These are phyloP conservation scores for Metschnikowia anglica DNA, from an alignment of 805 yeast species.

Conservation along the genomic window DNA sequence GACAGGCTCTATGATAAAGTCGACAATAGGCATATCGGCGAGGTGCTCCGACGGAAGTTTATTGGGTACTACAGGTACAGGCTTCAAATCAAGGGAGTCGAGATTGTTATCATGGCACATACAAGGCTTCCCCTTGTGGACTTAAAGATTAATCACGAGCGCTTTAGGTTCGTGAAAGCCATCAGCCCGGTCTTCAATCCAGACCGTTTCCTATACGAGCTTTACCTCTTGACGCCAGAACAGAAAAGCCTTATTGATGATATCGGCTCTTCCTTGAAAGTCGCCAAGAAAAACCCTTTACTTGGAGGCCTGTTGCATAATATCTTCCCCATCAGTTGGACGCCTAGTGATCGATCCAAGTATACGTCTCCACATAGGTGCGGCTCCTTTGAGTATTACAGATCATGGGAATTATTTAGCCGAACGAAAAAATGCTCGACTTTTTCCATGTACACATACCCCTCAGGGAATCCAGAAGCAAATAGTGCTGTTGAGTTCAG, in stretches of 20 bases:
- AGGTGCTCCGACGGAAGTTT: slow-evolving; percentile 10
- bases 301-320: slow-evolving; percentile 8
- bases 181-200: background rate
- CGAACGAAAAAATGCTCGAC: slow-evolving; percentile 12
- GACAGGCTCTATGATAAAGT: slow-evolving; percentile 14
- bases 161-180: slow-evolving; percentile 14
- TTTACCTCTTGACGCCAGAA: slow-evolving; percentile 11
- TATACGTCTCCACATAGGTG: slow-evolving; percentile 9
- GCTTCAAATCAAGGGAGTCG: slow-evolving; percentile 9
- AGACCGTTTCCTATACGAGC: slow-evolving; percentile 12
- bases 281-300: slow-evolving; percentile 11
- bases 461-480: slow-evolving; percentile 8
- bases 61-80: slow-evolving; percentile 16
- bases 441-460: slow-evolving; percentile 10
- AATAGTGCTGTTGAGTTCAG: slow-evolving; percentile 12
- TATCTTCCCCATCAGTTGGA: slow-evolving; percentile 6
- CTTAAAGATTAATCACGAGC: slow-evolving; percentile 10
- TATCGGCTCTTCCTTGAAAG: slow-evolving; percentile 12
- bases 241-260: slow-evolving; percentile 14
- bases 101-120: slow-evolving; percentile 12
- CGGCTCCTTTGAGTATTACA: slow-evolving; percentile 12
- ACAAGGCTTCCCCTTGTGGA: slow-evolving; percentile 15
- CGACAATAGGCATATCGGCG: slow-evolving; percentile 15
- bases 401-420: slow-evolving; percentile 13
- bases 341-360: slow-evolving; percentile 5